Base-by-base conservation (phyloP, 1,139 yeast species). In the Yamadazyma sp. region DNA sequence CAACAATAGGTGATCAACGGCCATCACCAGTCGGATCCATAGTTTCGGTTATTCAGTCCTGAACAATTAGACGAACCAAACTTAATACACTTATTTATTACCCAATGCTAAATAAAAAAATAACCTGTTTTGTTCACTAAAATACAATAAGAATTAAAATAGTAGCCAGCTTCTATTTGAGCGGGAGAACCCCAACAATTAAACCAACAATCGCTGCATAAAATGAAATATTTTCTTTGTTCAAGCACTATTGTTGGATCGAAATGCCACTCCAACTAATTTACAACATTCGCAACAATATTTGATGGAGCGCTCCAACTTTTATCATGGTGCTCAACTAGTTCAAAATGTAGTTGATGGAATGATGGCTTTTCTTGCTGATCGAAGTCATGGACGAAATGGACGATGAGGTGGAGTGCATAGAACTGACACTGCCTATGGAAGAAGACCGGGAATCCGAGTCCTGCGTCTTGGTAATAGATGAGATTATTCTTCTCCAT, bases 401-500 rank as follows among this genome's bases (percentile, higher is more conserved):
- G 10, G 40, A 31, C 12, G 44, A 41, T 2, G 40, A 33, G n/a
- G 37, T 20, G n/a, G 42, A 40, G 18, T 40, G 40, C 23, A 32
- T 13, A 4, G 43, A 38, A 3, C 31, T 24, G 11, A 34, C 23
- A 4, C 41, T 37, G 22, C 38, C 30, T 6, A 43, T 33, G 3
- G 42, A 38, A 4, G 42, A 38, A 7, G 44, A 40, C 31, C 46
- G 36, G n/a, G 39, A 33, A 22, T 14, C 15, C 16, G 29, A 15
- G 3, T 15, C 24, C 21, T 33, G 17, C 6, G 32, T 37, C 17
- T 39, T 41, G 20, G 37, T 46, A 9, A 49, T 40, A 2, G 52
- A 43, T 14, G 42, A 39, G 11, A 68, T 64, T 26, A 70, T 60
- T 39, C 76, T 54, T 47, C 76, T 61, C 76, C 76, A 70, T 43